phyloP scores from a whole-genome alignment of 805 yeast species.

The Barnettozyma botsteinii region DNA sequence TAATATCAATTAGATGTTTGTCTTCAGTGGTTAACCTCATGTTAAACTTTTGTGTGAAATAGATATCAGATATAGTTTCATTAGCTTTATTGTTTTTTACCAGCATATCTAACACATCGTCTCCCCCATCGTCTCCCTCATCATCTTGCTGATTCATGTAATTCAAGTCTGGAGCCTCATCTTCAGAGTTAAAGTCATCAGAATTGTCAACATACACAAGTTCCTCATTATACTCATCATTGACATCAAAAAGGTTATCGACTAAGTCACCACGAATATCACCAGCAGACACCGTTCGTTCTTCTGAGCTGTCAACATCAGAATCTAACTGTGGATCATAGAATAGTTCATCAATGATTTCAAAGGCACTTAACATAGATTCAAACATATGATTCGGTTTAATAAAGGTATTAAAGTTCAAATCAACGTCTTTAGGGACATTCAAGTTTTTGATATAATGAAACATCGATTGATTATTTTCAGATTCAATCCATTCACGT shows the following conservation, averaged over 20 bases:
- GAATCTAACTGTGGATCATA: conserved; percentile 20
- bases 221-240: conserved; percentile 9
- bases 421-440: conserved; percentile 2
- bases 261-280: conserved; percentile 7
- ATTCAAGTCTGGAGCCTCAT: neutral
- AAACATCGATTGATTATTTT: conserved; percentile 31
- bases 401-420: conserved; percentile 19
- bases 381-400: conserved; percentile 21
- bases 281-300: neutral
- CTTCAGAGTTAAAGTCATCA: neutral
- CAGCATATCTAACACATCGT: neutral
- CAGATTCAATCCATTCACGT: conserved; percentile 38
- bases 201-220: neutral
- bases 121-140: neutral
- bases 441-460: conserved; percentile 24
- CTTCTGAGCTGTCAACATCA: neutral
- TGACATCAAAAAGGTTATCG: conserved; percentile 3
- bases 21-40: neutral
- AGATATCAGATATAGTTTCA: conserved; percentile 9
- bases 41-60: conserved; percentile 10
- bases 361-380: conserved; percentile 28
- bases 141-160: neutral
- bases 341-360: conserved; percentile 27
- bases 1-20: neutral
- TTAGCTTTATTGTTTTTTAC: neutral